A percentile compares a stretch with the other conserved stretches of the same genome.
phyloP scores from a whole-genome alignment of 441 rosid genomes.

The Euphorbia schlechtendalii region DNA sequence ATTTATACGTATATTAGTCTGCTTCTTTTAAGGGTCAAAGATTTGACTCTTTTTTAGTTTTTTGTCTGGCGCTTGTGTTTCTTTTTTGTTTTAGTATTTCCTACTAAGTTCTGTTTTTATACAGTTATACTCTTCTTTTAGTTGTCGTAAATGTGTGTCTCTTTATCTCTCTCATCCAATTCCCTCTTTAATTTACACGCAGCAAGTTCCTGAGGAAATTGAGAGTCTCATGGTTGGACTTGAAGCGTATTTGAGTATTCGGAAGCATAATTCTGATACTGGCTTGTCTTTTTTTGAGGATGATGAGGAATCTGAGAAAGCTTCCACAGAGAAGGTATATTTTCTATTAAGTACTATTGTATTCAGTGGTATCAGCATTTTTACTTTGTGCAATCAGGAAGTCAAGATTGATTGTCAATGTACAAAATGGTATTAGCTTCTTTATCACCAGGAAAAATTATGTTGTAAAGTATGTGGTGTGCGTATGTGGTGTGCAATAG shows the following conservation, averaged over 20 bases:
- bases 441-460: too few relatives aligned
- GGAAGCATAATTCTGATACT: constrained; percentile 60
- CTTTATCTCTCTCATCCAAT: too few relatives aligned
- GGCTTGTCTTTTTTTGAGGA: constrained; percentile 71
- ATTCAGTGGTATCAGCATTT: neutral
- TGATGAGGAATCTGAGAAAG: constrained; percentile 49
- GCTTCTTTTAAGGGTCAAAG: neutral
- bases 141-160: too few relatives aligned
- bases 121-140: too few relatives aligned
- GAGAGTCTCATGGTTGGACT: constrained; percentile 91
- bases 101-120: neutral
- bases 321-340: constrained; percentile 54
- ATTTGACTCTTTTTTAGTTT: too few relatives aligned
- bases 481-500: too few relatives aligned
- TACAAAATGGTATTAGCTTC: too few relatives aligned
- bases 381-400: neutral
- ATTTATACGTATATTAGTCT: neutral
- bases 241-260: constrained; percentile 93
- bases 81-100: neutral
- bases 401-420: neutral
- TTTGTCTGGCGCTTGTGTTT: too few relatives aligned
- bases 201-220: constrained; percentile 99
- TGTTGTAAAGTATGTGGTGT: neutral
- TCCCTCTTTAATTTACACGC: constrained; percentile 25
- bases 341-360: neutral